Conservation (phyloP, 2,329 filamentous ascomycete genomes). For the Neofusicoccum umdonicola region DNA sequence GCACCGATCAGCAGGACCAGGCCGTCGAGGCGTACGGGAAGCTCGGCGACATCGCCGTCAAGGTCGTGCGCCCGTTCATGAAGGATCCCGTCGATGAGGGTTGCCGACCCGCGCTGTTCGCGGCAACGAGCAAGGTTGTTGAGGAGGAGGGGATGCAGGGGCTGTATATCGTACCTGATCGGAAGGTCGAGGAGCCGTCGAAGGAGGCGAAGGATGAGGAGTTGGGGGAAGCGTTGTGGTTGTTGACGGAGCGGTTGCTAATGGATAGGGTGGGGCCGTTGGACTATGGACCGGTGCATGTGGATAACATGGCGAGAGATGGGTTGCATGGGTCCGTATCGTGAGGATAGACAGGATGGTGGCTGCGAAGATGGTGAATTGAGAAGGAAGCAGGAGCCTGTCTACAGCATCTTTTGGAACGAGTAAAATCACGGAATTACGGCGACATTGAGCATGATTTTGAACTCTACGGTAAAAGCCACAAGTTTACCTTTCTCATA, state of each 20-base stretch:
- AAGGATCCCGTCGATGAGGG: slow-evolving; percentile 50
- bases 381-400: not conserved
- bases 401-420: not conserved
- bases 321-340: not conserved
- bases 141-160: slow-evolving; percentile 46
- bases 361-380: not conserved
- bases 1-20: slow-evolving; percentile 49
- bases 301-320: slow-evolving; percentile 6
- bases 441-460: no score
- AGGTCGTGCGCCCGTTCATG: slow-evolving; percentile 46
- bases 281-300: slow-evolving; percentile 13
- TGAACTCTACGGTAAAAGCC: no score
- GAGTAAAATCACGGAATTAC: not conserved
- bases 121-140: slow-evolving; percentile 46
- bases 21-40: slow-evolving; percentile 51
- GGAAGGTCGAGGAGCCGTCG: slow-evolving; percentile 45
- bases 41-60: slow-evolving; percentile 46
- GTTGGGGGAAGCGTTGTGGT: slow-evolving; percentile 47
- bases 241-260: slow-evolving; percentile 45
- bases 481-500: no score
- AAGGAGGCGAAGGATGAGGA: slow-evolving; percentile 44
- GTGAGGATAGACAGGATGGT: not conserved
- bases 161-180: slow-evolving; percentile 50
- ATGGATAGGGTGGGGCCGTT: slow-evolving; percentile 38
- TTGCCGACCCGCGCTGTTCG: slow-evolving; percentile 49